Percentiles rank a stretch among this genome's conserved stretches.
Conservation (phyloP, 2,329 filamentous ascomycete genomes). For the Trichoderma atrobrunneum region DNA sequence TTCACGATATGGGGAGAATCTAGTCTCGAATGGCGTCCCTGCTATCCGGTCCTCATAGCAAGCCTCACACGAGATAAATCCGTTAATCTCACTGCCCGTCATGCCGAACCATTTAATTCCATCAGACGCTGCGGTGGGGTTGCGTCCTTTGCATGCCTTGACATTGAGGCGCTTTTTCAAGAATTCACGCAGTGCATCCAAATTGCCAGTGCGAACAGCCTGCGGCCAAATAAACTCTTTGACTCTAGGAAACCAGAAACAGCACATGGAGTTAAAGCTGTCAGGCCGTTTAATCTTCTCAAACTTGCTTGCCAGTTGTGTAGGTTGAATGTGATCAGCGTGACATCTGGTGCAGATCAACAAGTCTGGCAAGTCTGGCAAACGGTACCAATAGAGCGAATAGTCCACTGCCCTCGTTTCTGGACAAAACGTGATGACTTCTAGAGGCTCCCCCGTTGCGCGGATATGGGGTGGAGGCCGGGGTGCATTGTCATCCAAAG, state of each 20-base stretch:
- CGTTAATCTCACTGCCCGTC: slow-evolving; percentile 28
- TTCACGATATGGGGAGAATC: slow-evolving; percentile 28
- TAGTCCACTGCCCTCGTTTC: slow-evolving; percentile 30
- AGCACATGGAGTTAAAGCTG: slow-evolving; percentile 31
- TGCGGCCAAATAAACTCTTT: slow-evolving; percentile 35
- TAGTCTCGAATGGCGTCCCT: slow-evolving; percentile 29
- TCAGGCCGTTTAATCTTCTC: slow-evolving; percentile 25
- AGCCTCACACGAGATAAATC: slow-evolving; percentile 38
- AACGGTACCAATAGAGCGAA: slow-evolving; percentile 33
- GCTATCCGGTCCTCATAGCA: slow-evolving; percentile 37
- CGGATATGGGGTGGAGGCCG: not conserved
- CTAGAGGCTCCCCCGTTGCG: slow-evolving; percentile 25
- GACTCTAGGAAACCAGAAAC: slow-evolving; percentile 34
- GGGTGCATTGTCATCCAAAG: not conserved
- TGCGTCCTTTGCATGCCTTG: slow-evolving; percentile 31
- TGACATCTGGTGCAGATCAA: slow-evolving; percentile 43
- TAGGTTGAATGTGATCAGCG: slow-evolving; percentile 35
- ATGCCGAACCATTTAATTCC: slow-evolving; percentile 35
- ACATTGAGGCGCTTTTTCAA: slow-evolving; percentile 29
- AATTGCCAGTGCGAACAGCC: slow-evolving; percentile 28
- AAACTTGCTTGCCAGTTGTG: slow-evolving; percentile 32
- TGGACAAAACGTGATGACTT: slow-evolving; percentile 31
- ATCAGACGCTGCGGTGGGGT: slow-evolving; percentile 24
- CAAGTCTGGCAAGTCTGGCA: slow-evolving; percentile 30
- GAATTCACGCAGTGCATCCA: slow-evolving; percentile 29